Percentiles rank a stretch among this genome's conserved stretches.
Evolutionary conservation across 805 yeast species (phyloP).

Genomic region (Saturnispora ahearnii): DNA sequence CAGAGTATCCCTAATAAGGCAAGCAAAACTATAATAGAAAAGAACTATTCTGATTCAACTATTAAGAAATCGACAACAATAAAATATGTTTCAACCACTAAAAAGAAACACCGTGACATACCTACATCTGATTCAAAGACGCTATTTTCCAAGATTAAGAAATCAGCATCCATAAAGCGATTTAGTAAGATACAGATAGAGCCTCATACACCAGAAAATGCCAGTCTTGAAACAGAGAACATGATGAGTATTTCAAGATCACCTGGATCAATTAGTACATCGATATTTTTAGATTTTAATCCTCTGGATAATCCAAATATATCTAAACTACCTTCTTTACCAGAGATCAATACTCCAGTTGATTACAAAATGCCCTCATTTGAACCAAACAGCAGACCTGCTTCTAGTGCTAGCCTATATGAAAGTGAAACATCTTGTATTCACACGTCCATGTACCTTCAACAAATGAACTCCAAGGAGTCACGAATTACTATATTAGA

Average conservation of each 20-base stretch:
- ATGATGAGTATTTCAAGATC: too few relatives aligned
- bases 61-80: neutral
- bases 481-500: neutral
- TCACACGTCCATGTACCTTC: slow-evolving; percentile 1
- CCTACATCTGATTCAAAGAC: too few relatives aligned
- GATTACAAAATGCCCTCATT: neutral
- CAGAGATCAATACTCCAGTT: neutral
- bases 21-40: neutral
- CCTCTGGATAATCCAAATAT: neutral
- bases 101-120: neutral
- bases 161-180: neutral
- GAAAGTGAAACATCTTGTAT: neutral
- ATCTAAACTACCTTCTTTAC: neutral
- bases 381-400: neutral
- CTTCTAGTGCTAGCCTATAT: neutral
- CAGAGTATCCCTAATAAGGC: neutral
- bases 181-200: neutral
- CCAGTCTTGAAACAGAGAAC: neutral
- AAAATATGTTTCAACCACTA: neutral
- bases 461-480: neutral
- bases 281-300: neutral
- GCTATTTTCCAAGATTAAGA: neutral
- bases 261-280: neutral
- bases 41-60: neutral
- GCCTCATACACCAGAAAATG: neutral